phyloP scores from a whole-genome alignment of 352 stramenopile species.

The Globisporangium alternatum region DNA sequence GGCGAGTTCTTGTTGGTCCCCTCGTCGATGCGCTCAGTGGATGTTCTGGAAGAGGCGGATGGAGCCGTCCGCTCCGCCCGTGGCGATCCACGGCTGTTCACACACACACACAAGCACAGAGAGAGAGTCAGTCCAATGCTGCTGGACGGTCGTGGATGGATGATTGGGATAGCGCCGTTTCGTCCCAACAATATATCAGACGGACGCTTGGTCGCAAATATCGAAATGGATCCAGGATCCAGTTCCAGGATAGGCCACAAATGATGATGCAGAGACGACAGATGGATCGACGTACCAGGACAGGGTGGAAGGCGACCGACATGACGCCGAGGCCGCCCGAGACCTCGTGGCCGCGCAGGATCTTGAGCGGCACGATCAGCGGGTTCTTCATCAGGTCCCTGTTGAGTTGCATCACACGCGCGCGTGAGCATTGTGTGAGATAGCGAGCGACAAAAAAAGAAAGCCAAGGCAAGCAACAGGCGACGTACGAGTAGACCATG shows the following conservation, averaged over 20 bases:
- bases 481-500: conserved; percentile 96
- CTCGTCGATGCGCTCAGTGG: conserved; percentile 45
- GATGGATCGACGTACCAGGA: conserved; percentile 76
- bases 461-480: neutral
- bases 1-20: conserved; percentile 2
- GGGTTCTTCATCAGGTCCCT: conserved; percentile 99
- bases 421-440: neutral
- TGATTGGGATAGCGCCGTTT: neutral
- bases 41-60: conserved; percentile 98
- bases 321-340: conserved; percentile 95
- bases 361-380: conserved; percentile 99
- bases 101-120: conserved; percentile 9
- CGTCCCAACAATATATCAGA: conserved; percentile 1
- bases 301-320: conserved; percentile 95
- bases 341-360: conserved; percentile 93
- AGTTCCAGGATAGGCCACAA: neutral
- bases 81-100: conserved; percentile 90
- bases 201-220: too few relatives aligned
- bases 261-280: neutral
- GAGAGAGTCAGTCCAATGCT: conserved; percentile 36
- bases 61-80: conserved; percentile 91
- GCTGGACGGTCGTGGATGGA: neutral
- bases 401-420: neutral
- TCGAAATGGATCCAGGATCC: too few relatives aligned
- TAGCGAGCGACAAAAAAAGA: conserved; percentile 11